Evolutionary conservation across 2,329 filamentous ascomycete genomes (phyloP), one percentile per base, ranked within the genome.

Genomic region (Daldinia sp.): DNA sequence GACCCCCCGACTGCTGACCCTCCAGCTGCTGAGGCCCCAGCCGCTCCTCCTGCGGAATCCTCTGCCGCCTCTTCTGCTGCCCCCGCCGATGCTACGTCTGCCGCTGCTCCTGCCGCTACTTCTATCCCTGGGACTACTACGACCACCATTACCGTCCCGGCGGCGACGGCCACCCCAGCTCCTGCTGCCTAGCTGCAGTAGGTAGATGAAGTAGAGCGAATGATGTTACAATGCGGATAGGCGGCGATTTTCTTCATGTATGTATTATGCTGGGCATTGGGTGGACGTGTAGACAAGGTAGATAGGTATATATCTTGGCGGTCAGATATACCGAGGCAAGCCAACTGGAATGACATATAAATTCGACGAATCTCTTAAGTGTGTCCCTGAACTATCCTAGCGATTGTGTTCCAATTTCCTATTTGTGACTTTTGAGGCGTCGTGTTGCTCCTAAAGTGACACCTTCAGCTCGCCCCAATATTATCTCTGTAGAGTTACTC

Each of bases 11-110:
- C 60, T 10, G 64, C 63, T 6, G 67, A 26, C n/a, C 50, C 67
- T 23, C 62, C 73, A 5, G 65, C 71, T 10, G 64, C 64, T 46
- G 67, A 54, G 9, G 54, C 69, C 1, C 51, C 63, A 6, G 63
- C 60, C 13, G 39, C 41, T 23, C 28, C 58, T 13, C 37, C 68
- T 9, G 51, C 59, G 0, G 15, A 60, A 4, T 20, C 69, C 0
- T 18, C 67, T 5, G 60, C 60, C 10, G 51, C 48, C 33, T 9
- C 33, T 35, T 35, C 64, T 46, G 53, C 59, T 0, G 15, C 60
- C 1, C 50, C 63, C 9, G 63, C 60, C 12, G 39, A 41, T 28
- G 18, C 58, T 12, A 44, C 58, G 0, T 30, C 67, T 7, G 53
- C 59, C 0, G 15, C 60, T 3, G n/a, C 69, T 13, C 13, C 67